Base-by-base conservation (phyloP, 169 alveolate genomes). In the Plasmodium vivax region DNA sequence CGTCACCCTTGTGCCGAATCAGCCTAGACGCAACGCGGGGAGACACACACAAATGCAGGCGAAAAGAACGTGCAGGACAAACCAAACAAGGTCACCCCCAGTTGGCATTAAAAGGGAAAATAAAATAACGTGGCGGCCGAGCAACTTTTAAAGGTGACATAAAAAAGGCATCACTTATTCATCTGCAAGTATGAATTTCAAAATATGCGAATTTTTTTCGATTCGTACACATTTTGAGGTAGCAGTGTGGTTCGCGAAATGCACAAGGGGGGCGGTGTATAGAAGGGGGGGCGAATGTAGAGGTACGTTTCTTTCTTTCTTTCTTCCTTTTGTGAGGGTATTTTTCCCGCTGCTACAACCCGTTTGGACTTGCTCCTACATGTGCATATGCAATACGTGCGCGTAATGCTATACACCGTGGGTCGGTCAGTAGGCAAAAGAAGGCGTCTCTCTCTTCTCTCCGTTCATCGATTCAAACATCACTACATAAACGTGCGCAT, bases 211-310 rank as follows among this genome's bases (percentile, higher is more conserved):
- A 54, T 34, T 82, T 23, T 14, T 56, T 30, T 82, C 41, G 72
- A 82, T 23, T 82, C 10, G 79, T 56, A 30, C 62, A 82, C 77
- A 82, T 82, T 82, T 82, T 82, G 36, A 82, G 62, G 23, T 43
- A 82, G 43, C 23, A n/a, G 16, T 56, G 71, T 82, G 77, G 77
- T 19, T 16, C 38, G 9, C 23, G 38, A 68, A 1, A 68, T 51
- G 19, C 62, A 51, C 62, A 51, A 51, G 62, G 62, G 14, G 23
- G 14, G 9, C 4, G 62, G 23, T 51, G 58, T 0, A 47, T n/a
- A n/a, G n/a, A n/a, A n/a, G n/a, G n/a, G n/a, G 12, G 19, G 58
- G 58, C 12, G 23, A 8, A 23, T 51, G 62, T 51, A 51, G 27
- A 51, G 62, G 62, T 51, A 23, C 62, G 62, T 14, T 51, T 51